Evolutionary conservation across 371 early-diverging fungal genomes (phyloP), one percentile per base, ranked within the genome.

Genomic region (Sporodiniella umbellata): DNA sequence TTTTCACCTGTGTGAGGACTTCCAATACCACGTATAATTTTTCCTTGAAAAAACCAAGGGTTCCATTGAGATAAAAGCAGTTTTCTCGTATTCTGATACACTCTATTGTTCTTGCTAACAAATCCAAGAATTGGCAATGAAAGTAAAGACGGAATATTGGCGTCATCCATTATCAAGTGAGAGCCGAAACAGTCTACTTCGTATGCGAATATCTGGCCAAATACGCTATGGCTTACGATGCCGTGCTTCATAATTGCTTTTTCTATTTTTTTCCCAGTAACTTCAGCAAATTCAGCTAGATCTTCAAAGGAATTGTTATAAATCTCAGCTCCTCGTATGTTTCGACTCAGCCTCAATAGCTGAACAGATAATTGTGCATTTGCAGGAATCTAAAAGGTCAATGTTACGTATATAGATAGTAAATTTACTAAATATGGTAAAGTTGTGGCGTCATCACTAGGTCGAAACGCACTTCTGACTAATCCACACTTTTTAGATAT

Each of bases 121-220:
- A 83, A 86, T 0, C 83, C 86, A 1, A 83, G 51, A 6, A 79
- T 60, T 2, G 85, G 85, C 31, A 86, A 54, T 14, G 78, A 70
- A 6, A 86, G 53, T 4, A 86, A 66, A 2, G 78, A 74, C 1
- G 86, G 86, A 12, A 76, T 71, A 40, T 82, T 83, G 14, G 85
- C 84, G 45, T 86, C 86, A 48, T 86, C 86, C 81, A 84, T 84
- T 10, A 86, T 47, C 2, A 81, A 51, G 2, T 55, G 44, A 1
- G 80, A 80, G 8, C 86, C 85, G 51, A 64, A 84, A 23, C 86
- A 82, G 46, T 86, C 85, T 17, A 80, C 75, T 60, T 86, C 86
- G 47, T 75, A 86, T 0, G 78, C 85, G 66, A 78, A 83, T 4
- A 86, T 56, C 21, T 58, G 45, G 0, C 83, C 83, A 51, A 71